phyloP scores from a whole-genome alignment of 345 rosid species.

The Hevea brasiliensis region DNA sequence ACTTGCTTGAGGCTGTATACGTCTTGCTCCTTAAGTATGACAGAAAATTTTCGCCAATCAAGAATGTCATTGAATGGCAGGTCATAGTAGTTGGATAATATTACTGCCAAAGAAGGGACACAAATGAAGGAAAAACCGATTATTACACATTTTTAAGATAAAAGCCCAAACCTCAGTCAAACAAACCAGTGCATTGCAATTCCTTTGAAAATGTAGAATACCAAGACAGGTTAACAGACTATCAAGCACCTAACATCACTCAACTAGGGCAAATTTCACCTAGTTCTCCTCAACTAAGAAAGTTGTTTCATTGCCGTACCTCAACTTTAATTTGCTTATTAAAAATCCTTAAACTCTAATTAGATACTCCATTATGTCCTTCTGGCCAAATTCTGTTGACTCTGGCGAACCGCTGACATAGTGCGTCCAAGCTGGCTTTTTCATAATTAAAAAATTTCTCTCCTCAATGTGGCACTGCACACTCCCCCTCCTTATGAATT shows the following conservation, averaged over 20 bases:
- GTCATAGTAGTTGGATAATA: slow-evolving; percentile 82
- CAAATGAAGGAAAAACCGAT: background rate
- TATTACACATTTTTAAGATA: background rate
- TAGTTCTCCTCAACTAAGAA: no score
- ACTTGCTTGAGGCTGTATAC: slow-evolving; percentile 74
- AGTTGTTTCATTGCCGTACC: no score
- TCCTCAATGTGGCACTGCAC: no score
- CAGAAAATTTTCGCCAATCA: slow-evolving; percentile 73
- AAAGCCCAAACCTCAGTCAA: background rate
- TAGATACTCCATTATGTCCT: no score
- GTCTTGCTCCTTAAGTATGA: slow-evolving; percentile 68
- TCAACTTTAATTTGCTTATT: no score
- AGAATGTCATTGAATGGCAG: slow-evolving; percentile 89
- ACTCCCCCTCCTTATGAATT: no score
- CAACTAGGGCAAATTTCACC: no score
- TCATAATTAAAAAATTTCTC: no score
- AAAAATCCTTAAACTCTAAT: no score
- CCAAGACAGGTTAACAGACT: background rate
- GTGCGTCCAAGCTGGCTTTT: no score
- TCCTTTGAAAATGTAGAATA: background rate
- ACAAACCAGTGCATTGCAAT: background rate
- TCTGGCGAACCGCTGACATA: no score
- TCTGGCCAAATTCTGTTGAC: no score
- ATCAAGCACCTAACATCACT: background rate
- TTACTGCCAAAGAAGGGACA: slow-evolving; percentile 50